Conservation (phyloP, 2,329 filamentous ascomycete species). For the Seiridium cupressi region DNA sequence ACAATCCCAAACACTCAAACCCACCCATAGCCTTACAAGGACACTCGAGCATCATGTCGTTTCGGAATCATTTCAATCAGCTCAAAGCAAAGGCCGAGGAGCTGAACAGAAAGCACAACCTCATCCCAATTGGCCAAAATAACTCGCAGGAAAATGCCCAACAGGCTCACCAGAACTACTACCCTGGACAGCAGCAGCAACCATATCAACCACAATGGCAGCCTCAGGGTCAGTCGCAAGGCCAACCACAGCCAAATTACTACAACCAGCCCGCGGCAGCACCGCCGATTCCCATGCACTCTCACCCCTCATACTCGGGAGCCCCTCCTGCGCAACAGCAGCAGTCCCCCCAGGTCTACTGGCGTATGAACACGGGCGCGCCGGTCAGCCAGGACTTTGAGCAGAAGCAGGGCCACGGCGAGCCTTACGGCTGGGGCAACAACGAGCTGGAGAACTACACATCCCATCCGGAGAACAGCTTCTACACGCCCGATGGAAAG, state of each 20-base stretch:
- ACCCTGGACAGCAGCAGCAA: constrained; percentile 18
- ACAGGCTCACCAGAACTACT: constrained; percentile 15
- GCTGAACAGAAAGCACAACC: constrained; percentile 27
- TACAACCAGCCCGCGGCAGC: constrained; percentile 15
- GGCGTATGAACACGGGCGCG: constrained; percentile 46
- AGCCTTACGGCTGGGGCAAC: constrained; percentile 60
- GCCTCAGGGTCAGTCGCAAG: constrained; percentile 1
- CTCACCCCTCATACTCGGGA: constrained; percentile 4
- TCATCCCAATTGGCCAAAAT: constrained; percentile 19
- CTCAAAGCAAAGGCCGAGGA: constrained; percentile 37
- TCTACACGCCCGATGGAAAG: constrained; percentile 49
- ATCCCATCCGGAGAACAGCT: constrained; percentile 45
- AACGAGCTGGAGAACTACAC: constrained; percentile 60
- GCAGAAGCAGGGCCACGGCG: constrained; percentile 50
- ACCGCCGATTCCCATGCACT: constrained; percentile 19
- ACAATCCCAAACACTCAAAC: neutral
- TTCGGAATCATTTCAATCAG: constrained; percentile 31
- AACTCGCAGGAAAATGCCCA: constrained; percentile 15
- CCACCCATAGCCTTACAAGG: neutral
- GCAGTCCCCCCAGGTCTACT: constrained; percentile 36
- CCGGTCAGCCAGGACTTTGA: constrained; percentile 51
- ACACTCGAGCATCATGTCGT: constrained; percentile 15
- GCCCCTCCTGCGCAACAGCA: neutral
- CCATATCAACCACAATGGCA: constrained; percentile 17
- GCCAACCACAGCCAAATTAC: constrained; percentile 14